These are phyloP conservation scores for Saururus chinensis DNA, from an alignment of 164 flowering plant species.

Conservation along the genomic window DNA sequence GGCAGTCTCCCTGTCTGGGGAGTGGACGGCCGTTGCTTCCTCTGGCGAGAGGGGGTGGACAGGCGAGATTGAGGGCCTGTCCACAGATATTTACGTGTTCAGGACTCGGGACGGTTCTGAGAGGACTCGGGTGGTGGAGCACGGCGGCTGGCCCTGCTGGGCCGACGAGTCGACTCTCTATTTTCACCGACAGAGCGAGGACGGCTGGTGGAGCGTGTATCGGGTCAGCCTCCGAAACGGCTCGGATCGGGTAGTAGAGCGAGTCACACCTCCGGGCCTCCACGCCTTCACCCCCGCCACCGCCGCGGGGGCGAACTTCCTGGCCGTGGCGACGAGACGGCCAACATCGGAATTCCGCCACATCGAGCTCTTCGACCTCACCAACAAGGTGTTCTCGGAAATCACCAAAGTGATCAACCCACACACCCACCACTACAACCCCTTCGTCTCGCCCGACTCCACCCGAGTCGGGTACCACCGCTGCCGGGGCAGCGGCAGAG, in stretches of 20 bases:
- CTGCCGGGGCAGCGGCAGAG: conserved; percentile 53
- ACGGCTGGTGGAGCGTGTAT: conserved; percentile 78
- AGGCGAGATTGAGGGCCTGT: conserved; percentile 66
- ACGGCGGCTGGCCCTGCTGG: conserved; percentile 97
- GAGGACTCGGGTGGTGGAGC: conserved; percentile 57
- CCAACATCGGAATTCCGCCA: conserved; percentile 58
- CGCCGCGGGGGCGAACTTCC: conserved; percentile 27
- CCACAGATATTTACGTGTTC: conserved; percentile 60
- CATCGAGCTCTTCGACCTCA: conserved; percentile 54
- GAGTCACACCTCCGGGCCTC: conserved; percentile 81
- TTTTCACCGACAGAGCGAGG: conserved; percentile 58
- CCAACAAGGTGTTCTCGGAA: conserved; percentile 30
- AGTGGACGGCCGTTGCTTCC: conserved; percentile 79
- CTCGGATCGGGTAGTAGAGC: conserved; percentile 18
- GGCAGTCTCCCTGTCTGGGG: conserved; percentile 73
- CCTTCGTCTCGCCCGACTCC: conserved; percentile 64
- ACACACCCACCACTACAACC: conserved; percentile 62
- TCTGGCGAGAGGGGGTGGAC: conserved; percentile 54
- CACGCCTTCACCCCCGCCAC: conserved; percentile 90
- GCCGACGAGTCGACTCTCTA: conserved; percentile 58
- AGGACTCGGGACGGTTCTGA: conserved; percentile 48
- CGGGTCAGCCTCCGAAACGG: conserved; percentile 25
- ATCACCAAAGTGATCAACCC: conserved; percentile 51
- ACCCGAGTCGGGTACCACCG: conserved; percentile 63
- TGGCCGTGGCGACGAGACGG: conserved; percentile 76